Percentiles rank a stretch among this genome's conserved stretches.
Conservation (phyloP, 148 eudicot genomes). For the Cornus florida region DNA sequence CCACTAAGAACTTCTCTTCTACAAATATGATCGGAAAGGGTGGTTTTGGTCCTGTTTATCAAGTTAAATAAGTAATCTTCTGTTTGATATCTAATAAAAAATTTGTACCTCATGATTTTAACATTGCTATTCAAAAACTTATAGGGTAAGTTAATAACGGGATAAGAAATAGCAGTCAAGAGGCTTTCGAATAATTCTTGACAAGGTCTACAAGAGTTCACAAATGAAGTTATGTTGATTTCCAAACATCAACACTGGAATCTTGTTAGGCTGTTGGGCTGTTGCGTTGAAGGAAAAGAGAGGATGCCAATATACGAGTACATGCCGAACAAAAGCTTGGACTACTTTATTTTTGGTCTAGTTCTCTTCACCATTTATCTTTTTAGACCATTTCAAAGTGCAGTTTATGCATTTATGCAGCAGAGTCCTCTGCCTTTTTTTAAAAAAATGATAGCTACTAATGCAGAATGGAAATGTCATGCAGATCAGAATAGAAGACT, state of each 20-base stretch:
- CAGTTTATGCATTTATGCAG: neutral
- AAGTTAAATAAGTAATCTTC: neutral
- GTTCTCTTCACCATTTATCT: neutral
- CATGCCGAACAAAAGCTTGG: conserved; percentile 12
- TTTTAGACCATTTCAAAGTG: neutral
- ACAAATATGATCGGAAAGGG: conserved; percentile 13
- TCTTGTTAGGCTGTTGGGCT: conserved; percentile 7
- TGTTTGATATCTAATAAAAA: no score
- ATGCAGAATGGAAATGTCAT: neutral
- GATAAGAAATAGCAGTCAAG: conserved; percentile 7
- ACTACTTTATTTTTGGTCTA: conserved; percentile 4
- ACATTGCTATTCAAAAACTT: neutral
- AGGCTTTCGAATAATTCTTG: conserved; percentile 1
- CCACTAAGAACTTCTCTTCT: conserved; percentile 1
- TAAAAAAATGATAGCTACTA: neutral
- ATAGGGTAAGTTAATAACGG: conserved; percentile 1
- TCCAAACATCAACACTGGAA: conserved; percentile 9
- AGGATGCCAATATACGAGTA: conserved; percentile 11
- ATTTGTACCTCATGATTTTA: neutral
- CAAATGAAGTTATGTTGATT: conserved; percentile 9
- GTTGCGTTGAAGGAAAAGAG: conserved; percentile 6
- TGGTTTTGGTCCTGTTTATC: conserved; percentile 16
- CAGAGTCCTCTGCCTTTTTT: neutral
- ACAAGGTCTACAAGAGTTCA: conserved; percentile 8
- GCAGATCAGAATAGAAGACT: neutral